These are phyloP conservation scores for Vaccinium darrowii DNA, from an alignment of 148 eudicot genomes.

Conservation along the genomic window DNA sequence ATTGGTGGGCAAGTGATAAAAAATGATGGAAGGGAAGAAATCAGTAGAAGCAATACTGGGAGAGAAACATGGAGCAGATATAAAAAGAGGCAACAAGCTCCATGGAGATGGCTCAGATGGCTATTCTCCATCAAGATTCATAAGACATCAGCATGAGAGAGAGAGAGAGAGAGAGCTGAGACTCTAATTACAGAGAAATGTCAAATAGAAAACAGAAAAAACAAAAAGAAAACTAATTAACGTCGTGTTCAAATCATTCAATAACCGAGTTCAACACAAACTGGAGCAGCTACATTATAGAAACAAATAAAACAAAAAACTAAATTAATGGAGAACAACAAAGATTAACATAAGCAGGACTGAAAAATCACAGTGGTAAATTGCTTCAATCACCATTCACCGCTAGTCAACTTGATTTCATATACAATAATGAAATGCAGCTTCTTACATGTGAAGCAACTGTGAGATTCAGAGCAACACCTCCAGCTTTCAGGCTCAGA, in stretches of 20 bases:
- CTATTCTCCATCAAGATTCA: not conserved
- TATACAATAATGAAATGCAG: not conserved
- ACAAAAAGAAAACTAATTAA: not conserved
- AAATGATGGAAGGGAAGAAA: not conserved
- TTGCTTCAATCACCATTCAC: not conserved
- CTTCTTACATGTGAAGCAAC: conserved; percentile 91
- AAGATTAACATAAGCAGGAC: not conserved
- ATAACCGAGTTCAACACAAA: not conserved
- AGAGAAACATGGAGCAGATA: not conserved
- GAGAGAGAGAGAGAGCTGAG: not conserved
- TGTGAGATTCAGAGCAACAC: conserved; percentile 96
- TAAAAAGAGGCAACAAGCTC: not conserved
- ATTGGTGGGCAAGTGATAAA: not conserved
- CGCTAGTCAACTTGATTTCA: not conserved
- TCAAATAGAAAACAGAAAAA: not conserved
- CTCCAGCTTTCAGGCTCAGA: conserved; percentile 96
- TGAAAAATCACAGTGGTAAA: not conserved
- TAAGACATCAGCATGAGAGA: not conserved
- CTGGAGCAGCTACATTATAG: conserved; percentile 7
- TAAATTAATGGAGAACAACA: not conserved
- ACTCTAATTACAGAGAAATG: not conserved
- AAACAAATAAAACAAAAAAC: not conserved
- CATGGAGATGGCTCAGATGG: conserved; percentile 10
- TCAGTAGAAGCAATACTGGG: not conserved
- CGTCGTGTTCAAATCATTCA: not conserved